Conservation (phyloP, 139 green algal genomes). For the Ettlia oleoabundans region DNA sequence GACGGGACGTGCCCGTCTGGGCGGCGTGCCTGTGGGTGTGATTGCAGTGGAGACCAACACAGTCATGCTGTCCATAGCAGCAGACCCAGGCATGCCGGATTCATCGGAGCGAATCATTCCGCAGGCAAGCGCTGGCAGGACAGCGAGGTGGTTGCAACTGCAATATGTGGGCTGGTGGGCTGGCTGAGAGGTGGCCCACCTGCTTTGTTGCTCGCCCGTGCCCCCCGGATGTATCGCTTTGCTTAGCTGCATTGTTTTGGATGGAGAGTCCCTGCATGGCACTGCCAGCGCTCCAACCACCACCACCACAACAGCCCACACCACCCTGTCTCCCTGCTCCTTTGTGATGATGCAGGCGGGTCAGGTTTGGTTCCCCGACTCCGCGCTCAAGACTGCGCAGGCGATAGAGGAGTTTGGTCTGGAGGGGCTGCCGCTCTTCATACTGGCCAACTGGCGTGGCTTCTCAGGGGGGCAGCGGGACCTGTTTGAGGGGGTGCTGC, state of each 20-base stretch:
- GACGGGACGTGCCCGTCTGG: conserved; percentile 91
- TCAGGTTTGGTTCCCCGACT: conserved; percentile 99
- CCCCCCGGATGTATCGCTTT: no score
- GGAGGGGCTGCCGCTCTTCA: conserved; percentile 96
- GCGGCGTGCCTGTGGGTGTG: conserved; percentile 90
- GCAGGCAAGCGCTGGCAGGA: conserved; percentile 69
- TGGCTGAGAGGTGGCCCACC: no score
- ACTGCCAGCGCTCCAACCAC: neutral
- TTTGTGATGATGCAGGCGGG: conserved; percentile 65
- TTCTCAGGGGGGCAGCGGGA: conserved; percentile 97
- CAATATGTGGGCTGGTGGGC: no score
- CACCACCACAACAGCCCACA: neutral
- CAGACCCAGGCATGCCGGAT: conserved; percentile 82
- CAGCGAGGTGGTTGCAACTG: no score
- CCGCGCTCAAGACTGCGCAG: conserved; percentile 94
- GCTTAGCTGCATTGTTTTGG: no score
- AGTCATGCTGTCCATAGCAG: conserved; percentile 83
- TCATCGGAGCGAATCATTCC: conserved; percentile 69
- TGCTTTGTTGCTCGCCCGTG: no score
- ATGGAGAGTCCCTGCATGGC: neutral
- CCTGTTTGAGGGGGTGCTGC: conserved; percentile 98
- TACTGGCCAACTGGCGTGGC: conserved; percentile 99
- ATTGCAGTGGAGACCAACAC: conserved; percentile 94
- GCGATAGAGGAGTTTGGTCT: conserved; percentile 97
- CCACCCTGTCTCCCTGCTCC: no score